Percentiles rank a stretch among this genome's conserved stretches.
phyloP scores from a whole-genome alignment of 1,139 yeast genomes.

The Scheffersomyces titani region DNA sequence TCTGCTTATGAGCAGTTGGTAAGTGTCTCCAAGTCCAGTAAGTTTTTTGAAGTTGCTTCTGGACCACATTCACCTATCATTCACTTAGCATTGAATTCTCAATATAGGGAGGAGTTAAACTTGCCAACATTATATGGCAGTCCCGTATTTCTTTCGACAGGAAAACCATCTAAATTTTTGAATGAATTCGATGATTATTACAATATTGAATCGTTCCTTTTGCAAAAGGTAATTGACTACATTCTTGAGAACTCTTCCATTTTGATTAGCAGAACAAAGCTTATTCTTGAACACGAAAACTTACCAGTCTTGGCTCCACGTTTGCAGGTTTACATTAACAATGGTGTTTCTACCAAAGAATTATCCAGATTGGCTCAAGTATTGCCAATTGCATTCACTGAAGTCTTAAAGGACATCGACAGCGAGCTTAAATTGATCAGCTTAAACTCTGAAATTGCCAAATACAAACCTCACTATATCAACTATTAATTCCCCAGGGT shows the following conservation, averaged over 20 bases:
- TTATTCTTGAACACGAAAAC: constrained; percentile 71
- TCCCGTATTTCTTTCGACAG: constrained; percentile 37
- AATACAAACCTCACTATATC: neutral
- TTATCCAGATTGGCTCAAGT: constrained; percentile 26
- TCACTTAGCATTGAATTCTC: constrained; percentile 55
- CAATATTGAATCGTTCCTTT: constrained; percentile 60
- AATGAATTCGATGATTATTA: constrained; percentile 44
- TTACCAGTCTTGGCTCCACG: constrained; percentile 73
- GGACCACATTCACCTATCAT: constrained; percentile 63
- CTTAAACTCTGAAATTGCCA: neutral
- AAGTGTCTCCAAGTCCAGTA: constrained; percentile 9
- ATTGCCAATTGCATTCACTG: constrained; percentile 15
- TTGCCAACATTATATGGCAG: constrained; percentile 54
- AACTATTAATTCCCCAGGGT: neutral
- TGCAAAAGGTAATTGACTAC: constrained; percentile 64
- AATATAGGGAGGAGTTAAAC: constrained; percentile 41
- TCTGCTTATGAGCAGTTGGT: constrained; percentile 21
- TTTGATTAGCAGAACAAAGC: constrained; percentile 69
- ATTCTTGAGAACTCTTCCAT: constrained; percentile 53
- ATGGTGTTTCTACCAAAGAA: constrained; percentile 57
- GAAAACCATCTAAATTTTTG: constrained; percentile 35
- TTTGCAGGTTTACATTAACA: constrained; percentile 60
- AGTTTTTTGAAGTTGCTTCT: constrained; percentile 53
- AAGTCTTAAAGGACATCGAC: constrained; percentile 11
- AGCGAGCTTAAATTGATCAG: constrained; percentile 8